A percentile compares a stretch with the other conserved stretches of the same genome.
Conservation (phyloP, 192 early-diverging fungal genomes). For the Gigaspora rosea region DNA sequence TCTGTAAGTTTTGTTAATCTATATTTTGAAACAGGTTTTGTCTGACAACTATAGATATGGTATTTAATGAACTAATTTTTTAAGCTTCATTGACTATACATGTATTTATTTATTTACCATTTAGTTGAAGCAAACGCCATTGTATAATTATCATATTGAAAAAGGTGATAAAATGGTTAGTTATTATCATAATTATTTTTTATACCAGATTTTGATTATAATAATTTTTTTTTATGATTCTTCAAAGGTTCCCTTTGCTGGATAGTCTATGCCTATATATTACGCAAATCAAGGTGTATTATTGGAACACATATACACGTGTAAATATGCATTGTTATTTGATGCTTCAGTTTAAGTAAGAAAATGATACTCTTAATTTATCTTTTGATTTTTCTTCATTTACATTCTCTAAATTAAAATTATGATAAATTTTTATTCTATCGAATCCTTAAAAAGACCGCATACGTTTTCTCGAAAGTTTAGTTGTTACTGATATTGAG, state of each 20-base stretch:
- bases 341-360: slow-evolving; percentile 91
- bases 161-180: slow-evolving; percentile 90
- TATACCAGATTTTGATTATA: background rate
- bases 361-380: background rate
- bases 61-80: no score
- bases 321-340: slow-evolving; percentile 89
- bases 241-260: slow-evolving; percentile 80
- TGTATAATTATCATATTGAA: slow-evolving; percentile 90
- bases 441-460: slow-evolving; percentile 82
- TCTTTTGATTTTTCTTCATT: background rate
- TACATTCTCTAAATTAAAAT: background rate
- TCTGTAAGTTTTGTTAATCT: no score
- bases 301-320: slow-evolving; percentile 85
- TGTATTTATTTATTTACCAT: no score
- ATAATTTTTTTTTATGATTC: background rate
- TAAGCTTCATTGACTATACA: no score
- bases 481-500: slow-evolving; percentile 86
- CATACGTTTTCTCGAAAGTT: slow-evolving; percentile 81
- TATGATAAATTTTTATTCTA: background rate
- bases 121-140: slow-evolving; percentile 69
- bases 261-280: slow-evolving; percentile 95
- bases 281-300: slow-evolving; percentile 84
- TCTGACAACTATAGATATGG: no score
- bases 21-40: no score
- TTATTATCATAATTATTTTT: background rate